Base-by-base conservation (phyloP, 2,329 filamentous ascomycete species). In the Epichloe aotearoae region DNA sequence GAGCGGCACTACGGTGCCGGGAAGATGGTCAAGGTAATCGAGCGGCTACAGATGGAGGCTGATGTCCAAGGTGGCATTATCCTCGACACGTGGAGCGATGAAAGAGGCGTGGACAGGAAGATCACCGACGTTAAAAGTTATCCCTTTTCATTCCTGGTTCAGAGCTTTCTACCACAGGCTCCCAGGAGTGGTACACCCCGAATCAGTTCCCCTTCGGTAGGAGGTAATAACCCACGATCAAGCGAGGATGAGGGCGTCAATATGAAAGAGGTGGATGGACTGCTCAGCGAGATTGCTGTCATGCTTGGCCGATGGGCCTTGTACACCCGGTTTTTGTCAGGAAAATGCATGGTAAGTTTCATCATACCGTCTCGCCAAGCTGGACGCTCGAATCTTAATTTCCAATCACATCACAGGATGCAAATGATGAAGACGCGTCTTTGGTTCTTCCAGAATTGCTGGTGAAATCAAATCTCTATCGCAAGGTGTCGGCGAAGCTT, bases 91-190 rank as follows among this genome's bases (percentile, higher is more conserved):
- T 98, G 93, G 89, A 84, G 83, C 50, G 93, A 98, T 56, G 91
- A 97, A 62, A 79, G 89, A 53, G 79, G 74, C 53, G 80, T 98
- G 46, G 86, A 91, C 62, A 80, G 91, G 59, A 88, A 85, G 62
- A 73, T 98, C 54, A 97, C 87, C 3, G 93, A 98, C 61, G 88
- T 95, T 66, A 97, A 94, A 70, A 95, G 90, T 50, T 98, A 98
- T 63, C 90, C 93, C 1, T 98, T 95, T 66, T 95, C 90, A 0
- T 98, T 98, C 63, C 72, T 98, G 43, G 90, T 97, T 0, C 90
- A 96, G 67, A 96, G 90, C 69, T 96, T 95, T 64, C 66, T 95
- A 45, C 82, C 87, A 0, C 73, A 78, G 33, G 84, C 88, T 52
- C 83, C 83, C 54, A 73, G 79, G 5, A 65, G 69, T 11, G 80